Evolutionary conservation across 768 basidiomycete species (phyloP).

Genomic region (Termitomyces titanicus): DNA sequence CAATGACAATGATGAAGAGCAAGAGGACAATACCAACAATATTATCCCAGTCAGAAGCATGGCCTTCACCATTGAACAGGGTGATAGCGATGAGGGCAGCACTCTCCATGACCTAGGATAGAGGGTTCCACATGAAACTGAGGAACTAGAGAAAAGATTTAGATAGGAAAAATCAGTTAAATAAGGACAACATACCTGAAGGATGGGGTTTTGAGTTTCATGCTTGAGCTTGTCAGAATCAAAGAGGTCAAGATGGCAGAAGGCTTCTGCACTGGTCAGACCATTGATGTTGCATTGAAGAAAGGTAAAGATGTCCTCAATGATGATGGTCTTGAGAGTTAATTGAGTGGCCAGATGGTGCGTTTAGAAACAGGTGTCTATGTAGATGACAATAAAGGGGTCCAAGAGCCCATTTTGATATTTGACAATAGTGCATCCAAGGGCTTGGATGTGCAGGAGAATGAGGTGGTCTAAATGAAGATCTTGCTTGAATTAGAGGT

Average conservation of each 20-base stretch:
- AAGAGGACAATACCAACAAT: constrained; percentile 95
- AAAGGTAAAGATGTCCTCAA: constrained; percentile 95
- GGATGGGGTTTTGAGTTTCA: constrained; percentile 87
- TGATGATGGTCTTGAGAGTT: constrained; percentile 92
- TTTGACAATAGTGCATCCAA: no score
- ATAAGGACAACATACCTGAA: constrained; percentile 56
- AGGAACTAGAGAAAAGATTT: constrained; percentile 55
- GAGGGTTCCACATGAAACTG: constrained; percentile 99
- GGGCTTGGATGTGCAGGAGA: no score
- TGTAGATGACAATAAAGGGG: no score
- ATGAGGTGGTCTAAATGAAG: no score
- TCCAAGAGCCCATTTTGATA: no score
- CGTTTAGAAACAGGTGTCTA: no score
- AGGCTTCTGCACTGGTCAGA: constrained; percentile 70
- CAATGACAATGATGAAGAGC: constrained; percentile 93
- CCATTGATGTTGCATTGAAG: constrained; percentile 88
- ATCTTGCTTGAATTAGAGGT: no score
- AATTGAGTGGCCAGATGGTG: no score
- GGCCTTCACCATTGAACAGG: constrained; percentile 85
- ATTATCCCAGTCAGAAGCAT: constrained; percentile 94
- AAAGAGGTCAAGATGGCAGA: constrained; percentile 85
- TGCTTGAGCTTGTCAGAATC: constrained; percentile 93
- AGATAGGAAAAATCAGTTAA: neutral
- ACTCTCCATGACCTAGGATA: constrained; percentile 99
- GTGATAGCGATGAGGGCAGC: constrained; percentile 93